Evolutionary conservation across 495 filamentous ascomycete species (phyloP), one percentile per base, ranked within the genome.

Genomic region (Neurospora intermedia): DNA sequence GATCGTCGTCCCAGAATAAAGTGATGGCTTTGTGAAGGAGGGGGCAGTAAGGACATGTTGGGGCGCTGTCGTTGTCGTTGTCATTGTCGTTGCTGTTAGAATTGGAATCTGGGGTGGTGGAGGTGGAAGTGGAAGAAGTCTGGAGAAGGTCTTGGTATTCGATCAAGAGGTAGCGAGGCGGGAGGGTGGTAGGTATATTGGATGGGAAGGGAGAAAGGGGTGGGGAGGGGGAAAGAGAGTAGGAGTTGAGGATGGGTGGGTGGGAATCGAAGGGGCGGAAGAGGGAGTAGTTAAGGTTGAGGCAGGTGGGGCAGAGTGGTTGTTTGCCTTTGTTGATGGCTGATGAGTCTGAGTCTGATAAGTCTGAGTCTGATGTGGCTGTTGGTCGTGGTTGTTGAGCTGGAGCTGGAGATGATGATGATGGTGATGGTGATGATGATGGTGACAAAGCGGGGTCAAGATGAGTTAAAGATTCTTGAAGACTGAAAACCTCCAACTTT

Each of bases 1-100:
- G 73, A 18, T 35, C 48, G 18, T 42, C 41, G 41, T 69, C 69
- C 74, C 74, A 75, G 35, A 75, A 75, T 3, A 54, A 15, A 69
- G 40, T 70, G 11, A 73, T 71, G 46, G 69, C 74, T 15, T 69
- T 69, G 39, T 71, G 72, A n/a, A 75, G 15, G 11, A 70, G 35
- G 59, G 38, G 46, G 27, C 74, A 75, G 31, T 62, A 41, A 3
- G 27, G 27, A 6, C 74, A 75, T 0, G 4, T 3, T 31, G 54
- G 13, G 39, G 39, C 3, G 6, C n/a, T 45, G 16, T 2, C n/a
- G 45, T 20, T 48, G 45, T 31, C 27, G 45, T n/a, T n/a, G n/a
- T n/a, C n/a, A n/a, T n/a, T n/a, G n/a, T n/a, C 31, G 31, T 35
- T 35, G 31, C 31, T 35, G 4, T 35, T 35, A 4, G 31, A 38